These are phyloP conservation scores for Rhizoctonia solani DNA, from an alignment of 1,284 basidiomycete species.

Conservation along the genomic window DNA sequence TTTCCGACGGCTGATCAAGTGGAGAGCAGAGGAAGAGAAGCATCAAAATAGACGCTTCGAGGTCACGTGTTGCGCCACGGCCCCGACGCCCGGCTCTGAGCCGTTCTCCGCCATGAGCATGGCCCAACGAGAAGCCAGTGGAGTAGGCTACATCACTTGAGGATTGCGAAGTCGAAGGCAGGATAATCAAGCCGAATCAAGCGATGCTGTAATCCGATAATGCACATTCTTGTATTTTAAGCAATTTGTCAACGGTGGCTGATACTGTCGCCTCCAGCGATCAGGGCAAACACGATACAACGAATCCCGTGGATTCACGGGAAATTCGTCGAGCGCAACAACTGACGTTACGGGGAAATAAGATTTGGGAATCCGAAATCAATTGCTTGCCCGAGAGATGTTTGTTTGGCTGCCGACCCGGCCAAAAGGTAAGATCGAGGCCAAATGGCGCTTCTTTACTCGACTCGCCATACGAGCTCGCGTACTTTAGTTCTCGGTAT, in stretches of 20 bases:
- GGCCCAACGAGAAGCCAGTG: background rate
- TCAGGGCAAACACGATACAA: slow-evolving; percentile 7
- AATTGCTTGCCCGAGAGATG: slow-evolving; percentile 28
- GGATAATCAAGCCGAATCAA: no score
- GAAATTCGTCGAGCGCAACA: slow-evolving; percentile 4
- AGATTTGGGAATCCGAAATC: slow-evolving; percentile 29
- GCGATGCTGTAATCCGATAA: no score
- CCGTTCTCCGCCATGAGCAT: slow-evolving; percentile 11
- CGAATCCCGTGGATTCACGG: slow-evolving; percentile 11
- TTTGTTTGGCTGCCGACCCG: slow-evolving; percentile 15
- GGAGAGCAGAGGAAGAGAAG: no score
- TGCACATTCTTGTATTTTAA: background rate
- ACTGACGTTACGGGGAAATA: slow-evolving; percentile 35
- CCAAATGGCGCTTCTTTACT: background rate
- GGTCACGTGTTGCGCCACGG: slow-evolving; percentile 18
- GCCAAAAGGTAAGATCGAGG: slow-evolving; percentile 18
- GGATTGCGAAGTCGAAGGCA: background rate
- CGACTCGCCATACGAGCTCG: no score
- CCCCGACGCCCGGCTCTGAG: background rate
- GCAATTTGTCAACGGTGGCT: slow-evolving; percentile 14
- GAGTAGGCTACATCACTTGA: no score
- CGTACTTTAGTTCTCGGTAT: background rate
- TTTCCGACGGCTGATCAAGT: no score
- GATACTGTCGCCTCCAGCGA: background rate
- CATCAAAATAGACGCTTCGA: background rate